Conservation (phyloP, 2,329 filamentous ascomycete species). For the Ceratocystis smalleyi region DNA sequence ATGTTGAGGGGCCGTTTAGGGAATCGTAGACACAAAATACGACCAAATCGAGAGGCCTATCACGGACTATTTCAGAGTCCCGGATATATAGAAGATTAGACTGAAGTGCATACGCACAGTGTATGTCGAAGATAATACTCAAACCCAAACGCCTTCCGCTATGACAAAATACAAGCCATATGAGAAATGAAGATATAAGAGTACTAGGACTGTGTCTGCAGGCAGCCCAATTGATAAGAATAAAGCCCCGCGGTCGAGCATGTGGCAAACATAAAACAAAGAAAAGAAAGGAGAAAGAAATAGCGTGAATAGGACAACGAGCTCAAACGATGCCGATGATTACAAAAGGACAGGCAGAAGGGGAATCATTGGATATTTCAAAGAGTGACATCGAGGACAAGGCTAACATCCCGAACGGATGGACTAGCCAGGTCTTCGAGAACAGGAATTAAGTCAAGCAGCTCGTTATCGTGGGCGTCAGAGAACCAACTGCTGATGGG, state of each 20-base stretch:
- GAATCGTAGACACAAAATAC: neutral
- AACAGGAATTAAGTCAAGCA: slow-evolving; percentile 91
- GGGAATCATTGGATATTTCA: slow-evolving; percentile 27
- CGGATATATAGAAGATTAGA: slow-evolving; percentile 35
- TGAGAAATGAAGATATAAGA: slow-evolving; percentile 15
- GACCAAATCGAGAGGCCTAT: neutral
- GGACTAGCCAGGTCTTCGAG: slow-evolving; percentile 86
- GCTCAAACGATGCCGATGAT: slow-evolving; percentile 16
- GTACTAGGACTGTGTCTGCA: slow-evolving; percentile 4
- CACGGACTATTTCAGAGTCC: slow-evolving; percentile 5
- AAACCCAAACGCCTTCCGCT: slow-evolving; percentile 42
- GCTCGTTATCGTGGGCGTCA: slow-evolving; percentile 96
- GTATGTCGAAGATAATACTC: slow-evolving; percentile 33
- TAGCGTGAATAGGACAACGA: slow-evolving; percentile 20
- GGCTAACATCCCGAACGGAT: slow-evolving; percentile 86
- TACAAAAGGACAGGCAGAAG: slow-evolving; percentile 22
- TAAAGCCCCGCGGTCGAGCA: slow-evolving; percentile 5
- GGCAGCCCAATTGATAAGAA: neutral
- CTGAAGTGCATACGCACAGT: slow-evolving; percentile 31
- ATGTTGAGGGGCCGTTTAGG: neutral
- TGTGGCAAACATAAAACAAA: slow-evolving; percentile 19
- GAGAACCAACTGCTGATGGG: slow-evolving; percentile 99
- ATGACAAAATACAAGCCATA: slow-evolving; percentile 26
- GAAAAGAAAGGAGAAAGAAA: slow-evolving; percentile 21
- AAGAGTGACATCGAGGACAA: slow-evolving; percentile 84